phyloP scores from a whole-genome alignment of 306 rosid species.

The Rosa rugosa region DNA sequence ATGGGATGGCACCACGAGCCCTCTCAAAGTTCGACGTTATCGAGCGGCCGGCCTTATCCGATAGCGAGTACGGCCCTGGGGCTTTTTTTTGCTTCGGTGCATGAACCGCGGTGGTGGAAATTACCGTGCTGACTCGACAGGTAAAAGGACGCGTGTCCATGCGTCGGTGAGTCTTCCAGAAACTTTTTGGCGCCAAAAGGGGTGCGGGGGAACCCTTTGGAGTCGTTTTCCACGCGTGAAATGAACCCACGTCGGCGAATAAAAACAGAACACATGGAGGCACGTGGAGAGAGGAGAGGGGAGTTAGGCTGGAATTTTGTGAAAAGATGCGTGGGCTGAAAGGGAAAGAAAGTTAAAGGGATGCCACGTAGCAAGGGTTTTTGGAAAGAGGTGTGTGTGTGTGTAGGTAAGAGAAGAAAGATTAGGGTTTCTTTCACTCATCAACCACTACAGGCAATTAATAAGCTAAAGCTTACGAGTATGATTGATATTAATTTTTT shows the following conservation, averaged over 20 bases:
- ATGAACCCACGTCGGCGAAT: slow-evolving; percentile 42
- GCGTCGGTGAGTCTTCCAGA: not conserved
- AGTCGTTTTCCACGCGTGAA: slow-evolving; percentile 51
- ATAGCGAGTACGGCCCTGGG: slow-evolving; percentile 34
- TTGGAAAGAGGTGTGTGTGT: not conserved
- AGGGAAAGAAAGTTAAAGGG: slow-evolving; percentile 16
- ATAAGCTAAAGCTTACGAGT: slow-evolving; percentile 22
- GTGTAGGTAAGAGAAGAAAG: slow-evolving; percentile 2
- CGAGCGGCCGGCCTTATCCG: slow-evolving; percentile 74
- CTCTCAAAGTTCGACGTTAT: slow-evolving; percentile 23
- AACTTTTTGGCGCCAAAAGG: slow-evolving; percentile 5
- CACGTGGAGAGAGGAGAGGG: slow-evolving; percentile 36
- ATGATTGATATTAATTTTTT: not conserved
- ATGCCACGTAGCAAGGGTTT: slow-evolving; percentile 16
- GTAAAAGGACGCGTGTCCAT: slow-evolving; percentile 28
- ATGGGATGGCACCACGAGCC: slow-evolving; percentile 26
- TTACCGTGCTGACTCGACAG: slow-evolving; percentile 8
- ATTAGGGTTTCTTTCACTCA: slow-evolving; percentile 62
- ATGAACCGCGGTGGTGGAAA: slow-evolving; percentile 30
- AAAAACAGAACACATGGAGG: slow-evolving; percentile 34
- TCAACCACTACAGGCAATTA: slow-evolving; percentile 32
- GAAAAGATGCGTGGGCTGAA: slow-evolving; percentile 19
- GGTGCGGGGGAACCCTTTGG: not conserved
- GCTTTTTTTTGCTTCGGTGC: slow-evolving; percentile 29
- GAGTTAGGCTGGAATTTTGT: slow-evolving; percentile 70